Conservation (phyloP, 2,329 filamentous ascomycete species). For the Ophiostoma australiae region DNA sequence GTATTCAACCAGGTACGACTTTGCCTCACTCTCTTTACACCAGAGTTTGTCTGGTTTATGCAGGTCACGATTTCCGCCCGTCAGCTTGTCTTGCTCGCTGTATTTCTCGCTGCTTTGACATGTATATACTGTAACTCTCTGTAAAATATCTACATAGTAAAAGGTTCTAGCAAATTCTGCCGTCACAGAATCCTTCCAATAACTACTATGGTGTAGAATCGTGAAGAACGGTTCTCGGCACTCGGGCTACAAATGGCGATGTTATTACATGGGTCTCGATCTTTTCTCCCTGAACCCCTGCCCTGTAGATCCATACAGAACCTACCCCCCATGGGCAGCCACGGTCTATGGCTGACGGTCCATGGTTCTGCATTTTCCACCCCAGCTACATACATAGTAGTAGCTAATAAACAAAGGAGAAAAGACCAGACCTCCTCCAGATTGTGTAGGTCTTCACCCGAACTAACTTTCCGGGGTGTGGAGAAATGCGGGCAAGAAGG, state of each 20-base stretch:
- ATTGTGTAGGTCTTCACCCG: neutral
- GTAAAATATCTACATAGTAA: neutral
- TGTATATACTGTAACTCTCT: neutral
- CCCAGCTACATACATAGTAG: too few relatives aligned
- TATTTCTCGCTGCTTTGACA: neutral
- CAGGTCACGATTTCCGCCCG: neutral
- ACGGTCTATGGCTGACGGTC: neutral
- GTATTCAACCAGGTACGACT: neutral
- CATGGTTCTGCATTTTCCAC: too few relatives aligned
- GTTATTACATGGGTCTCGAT: neutral
- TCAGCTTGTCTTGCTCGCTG: neutral
- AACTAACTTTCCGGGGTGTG: slow-evolving; percentile 5
- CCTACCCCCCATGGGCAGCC: neutral
- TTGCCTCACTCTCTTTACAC: neutral
- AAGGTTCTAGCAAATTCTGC: neutral
- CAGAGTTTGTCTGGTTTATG: neutral
- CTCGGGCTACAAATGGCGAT: neutral
- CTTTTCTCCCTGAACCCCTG: neutral
- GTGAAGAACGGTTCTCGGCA: neutral
- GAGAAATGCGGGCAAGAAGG: neutral
- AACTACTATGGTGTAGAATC: neutral
- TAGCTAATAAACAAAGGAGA: neutral
- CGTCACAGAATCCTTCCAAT: neutral
- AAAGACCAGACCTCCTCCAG: neutral
- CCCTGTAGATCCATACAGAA: neutral